phyloP scores from a whole-genome alignment of 192 early-diverging fungal species.

The Dissophora ornata region DNA sequence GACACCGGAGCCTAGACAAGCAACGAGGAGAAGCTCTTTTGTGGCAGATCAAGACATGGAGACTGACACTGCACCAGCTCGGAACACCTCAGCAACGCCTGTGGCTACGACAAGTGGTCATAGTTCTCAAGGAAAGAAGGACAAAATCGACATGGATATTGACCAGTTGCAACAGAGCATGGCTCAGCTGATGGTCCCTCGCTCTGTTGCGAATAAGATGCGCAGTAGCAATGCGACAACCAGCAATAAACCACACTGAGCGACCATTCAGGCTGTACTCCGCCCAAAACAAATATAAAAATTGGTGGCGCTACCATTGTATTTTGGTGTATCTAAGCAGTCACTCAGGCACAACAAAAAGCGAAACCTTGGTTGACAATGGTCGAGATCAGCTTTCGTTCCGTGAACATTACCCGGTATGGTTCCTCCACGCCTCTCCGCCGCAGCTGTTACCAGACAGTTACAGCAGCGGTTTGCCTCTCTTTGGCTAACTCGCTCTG shows the following conservation, averaged over 20 bases:
- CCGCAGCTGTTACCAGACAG: neutral
- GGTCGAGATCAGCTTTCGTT: no score
- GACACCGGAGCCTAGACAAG: neutral
- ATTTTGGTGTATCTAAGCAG: no score
- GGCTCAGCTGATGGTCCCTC: conserved; percentile 34
- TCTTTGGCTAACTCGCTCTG: conserved; percentile 10
- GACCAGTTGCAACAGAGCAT: conserved; percentile 38
- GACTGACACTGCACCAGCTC: neutral
- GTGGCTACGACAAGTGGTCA: neutral
- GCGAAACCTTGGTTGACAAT: no score
- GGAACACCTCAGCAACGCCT: neutral
- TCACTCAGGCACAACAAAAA: no score
- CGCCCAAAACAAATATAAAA: no score
- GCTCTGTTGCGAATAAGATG: conserved; percentile 35
- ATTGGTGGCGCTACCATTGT: no score
- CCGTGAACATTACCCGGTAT: neutral
- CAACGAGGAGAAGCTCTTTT: neutral
- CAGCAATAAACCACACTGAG: no score
- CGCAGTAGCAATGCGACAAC: neutral
- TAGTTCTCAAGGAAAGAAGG: neutral
- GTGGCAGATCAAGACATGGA: conserved; percentile 9
- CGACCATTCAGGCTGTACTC: no score
- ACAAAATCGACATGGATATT: conserved; percentile 27
- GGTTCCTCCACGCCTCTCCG: conserved; percentile 5
- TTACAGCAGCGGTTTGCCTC: conserved; percentile 20